A percentile compares a stretch with the other conserved stretches of the same genome.
phyloP scores from a whole-genome alignment of 225 moss, liverwort and hornwort species.

The Takakia lepidozioides region DNA sequence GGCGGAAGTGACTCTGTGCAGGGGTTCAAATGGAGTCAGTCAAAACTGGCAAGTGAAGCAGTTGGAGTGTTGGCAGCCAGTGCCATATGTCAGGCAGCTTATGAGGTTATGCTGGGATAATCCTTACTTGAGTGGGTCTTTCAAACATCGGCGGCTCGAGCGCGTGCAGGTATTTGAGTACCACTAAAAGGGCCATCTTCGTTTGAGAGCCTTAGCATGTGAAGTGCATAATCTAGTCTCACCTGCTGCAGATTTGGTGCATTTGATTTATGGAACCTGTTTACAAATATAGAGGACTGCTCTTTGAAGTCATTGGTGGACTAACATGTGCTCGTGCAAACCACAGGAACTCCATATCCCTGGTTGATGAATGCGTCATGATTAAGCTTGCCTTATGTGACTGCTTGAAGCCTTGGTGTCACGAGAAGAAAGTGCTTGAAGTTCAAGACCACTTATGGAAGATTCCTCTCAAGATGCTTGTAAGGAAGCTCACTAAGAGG shows the following conservation, averaged over 20 bases:
- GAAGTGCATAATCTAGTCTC: no score
- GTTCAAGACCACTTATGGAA: conserved; percentile 60
- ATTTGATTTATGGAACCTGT: no score
- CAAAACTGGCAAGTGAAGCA: conserved; percentile 63
- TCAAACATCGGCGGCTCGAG: conserved; percentile 55
- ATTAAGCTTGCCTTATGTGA: conserved; percentile 54
- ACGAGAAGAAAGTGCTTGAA: conserved; percentile 51
- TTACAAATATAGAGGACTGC: no score
- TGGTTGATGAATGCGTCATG: conserved; percentile 49
- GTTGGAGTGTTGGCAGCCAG: conserved; percentile 79
- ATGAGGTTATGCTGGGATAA: conserved; percentile 75
- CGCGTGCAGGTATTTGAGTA: conserved; percentile 59
- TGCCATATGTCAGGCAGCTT: conserved; percentile 70
- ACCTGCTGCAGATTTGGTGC: no score
- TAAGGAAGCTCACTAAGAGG: no score
- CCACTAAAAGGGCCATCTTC: no score
- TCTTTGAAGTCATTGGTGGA: no score
- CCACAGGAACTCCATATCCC: conserved; percentile 80
- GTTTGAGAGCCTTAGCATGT: no score
- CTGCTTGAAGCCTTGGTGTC: conserved; percentile 36
- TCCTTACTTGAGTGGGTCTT: conserved; percentile 46
- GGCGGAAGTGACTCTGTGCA: conserved; percentile 9
- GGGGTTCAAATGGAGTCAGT: conserved; percentile 31
- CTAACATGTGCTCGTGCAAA: no score
- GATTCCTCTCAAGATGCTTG: conserved; percentile 42